Percentiles rank a stretch among this genome's conserved stretches.
Evolutionary conservation across 2,329 filamentous ascomycete genomes (phyloP).

Genomic region (Pyrenochaeta sp.): DNA sequence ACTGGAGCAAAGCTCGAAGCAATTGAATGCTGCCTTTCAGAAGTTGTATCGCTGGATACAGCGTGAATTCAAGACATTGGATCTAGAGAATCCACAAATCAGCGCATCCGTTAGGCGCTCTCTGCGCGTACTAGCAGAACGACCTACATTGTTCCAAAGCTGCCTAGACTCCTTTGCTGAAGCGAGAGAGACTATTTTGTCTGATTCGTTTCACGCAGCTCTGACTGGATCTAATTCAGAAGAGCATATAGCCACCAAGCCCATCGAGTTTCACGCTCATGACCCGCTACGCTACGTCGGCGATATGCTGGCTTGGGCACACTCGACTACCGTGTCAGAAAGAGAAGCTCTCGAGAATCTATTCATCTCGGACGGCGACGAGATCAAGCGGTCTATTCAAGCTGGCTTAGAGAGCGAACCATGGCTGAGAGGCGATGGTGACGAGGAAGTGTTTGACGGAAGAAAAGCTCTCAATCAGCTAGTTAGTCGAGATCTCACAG

Average conservation of each 20-base stretch:
- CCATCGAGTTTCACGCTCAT: conserved; percentile 92
- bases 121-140: conserved; percentile 85
- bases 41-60: conserved; percentile 97
- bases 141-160: conserved; percentile 89
- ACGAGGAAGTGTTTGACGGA: conserved; percentile 74
- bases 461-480: conserved; percentile 83
- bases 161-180: conserved; percentile 94
- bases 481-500: conserved; percentile 83
- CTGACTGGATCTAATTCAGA: conserved; percentile 76
- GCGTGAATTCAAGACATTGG: conserved; percentile 88
- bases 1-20: conserved; percentile 88
- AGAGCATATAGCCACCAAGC: conserved; percentile 70
- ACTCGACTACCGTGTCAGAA: conserved; percentile 93
- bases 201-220: conserved; percentile 87
- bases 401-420: conserved; percentile 83
- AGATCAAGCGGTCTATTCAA: conserved; percentile 83
- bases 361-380: conserved; percentile 89
- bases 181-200: conserved; percentile 83
- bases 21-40: conserved; percentile 89
- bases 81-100: conserved; percentile 94
- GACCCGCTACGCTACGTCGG: conserved; percentile 91
- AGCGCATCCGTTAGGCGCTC: conserved; percentile 83
- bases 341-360: conserved; percentile 89
- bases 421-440: conserved; percentile 71
- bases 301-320: conserved; percentile 97